Percentiles rank a stretch among this genome's conserved stretches.
Conservation (phyloP, 2,329 filamentous ascomycete species). For the Clonostachys sp. region DNA sequence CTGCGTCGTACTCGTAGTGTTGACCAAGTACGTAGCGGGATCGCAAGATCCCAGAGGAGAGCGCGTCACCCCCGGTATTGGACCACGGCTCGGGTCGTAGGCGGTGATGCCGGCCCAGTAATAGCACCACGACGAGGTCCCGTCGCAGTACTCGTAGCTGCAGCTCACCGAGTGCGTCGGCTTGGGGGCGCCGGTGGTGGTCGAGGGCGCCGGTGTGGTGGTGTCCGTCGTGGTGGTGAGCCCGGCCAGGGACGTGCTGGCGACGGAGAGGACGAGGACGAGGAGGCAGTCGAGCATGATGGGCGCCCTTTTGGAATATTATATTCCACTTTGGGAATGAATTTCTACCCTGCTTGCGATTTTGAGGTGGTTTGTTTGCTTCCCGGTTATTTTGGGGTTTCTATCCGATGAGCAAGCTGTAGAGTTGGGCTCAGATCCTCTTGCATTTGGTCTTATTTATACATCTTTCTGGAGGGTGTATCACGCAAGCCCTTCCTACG, state of each 20-base stretch:
- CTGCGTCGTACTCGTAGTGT: background rate
- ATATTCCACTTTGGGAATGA: too few species aligned
- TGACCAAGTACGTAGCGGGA: background rate
- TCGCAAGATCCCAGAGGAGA: slow-evolving; percentile 21
- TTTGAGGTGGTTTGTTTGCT: too few species aligned
- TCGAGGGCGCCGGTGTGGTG: background rate
- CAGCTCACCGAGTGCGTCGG: slow-evolving; percentile 14
- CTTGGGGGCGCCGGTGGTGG: background rate
- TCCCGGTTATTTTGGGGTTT: too few species aligned
- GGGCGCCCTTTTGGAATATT: background rate
- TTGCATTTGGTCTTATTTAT: too few species aligned
- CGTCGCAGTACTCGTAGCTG: slow-evolving; percentile 27
- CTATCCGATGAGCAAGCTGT: too few species aligned
- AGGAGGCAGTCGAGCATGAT: background rate
- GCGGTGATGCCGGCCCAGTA: slow-evolving; percentile 29
- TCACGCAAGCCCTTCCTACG: too few species aligned
- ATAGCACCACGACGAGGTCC: slow-evolving; percentile 27
- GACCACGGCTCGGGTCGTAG: slow-evolving; percentile 23
- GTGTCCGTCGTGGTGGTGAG: background rate
- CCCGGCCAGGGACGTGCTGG: background rate
- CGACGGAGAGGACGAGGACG: background rate
- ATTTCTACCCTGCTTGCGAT: too few species aligned
- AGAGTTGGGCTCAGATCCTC: too few species aligned
- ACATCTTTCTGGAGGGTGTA: too few species aligned
- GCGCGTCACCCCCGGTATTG: slow-evolving; percentile 28